These are phyloP conservation scores for Typha latifolia DNA, from an alignment of 176 grass and related monocot genomes.

Conservation along the genomic window DNA sequence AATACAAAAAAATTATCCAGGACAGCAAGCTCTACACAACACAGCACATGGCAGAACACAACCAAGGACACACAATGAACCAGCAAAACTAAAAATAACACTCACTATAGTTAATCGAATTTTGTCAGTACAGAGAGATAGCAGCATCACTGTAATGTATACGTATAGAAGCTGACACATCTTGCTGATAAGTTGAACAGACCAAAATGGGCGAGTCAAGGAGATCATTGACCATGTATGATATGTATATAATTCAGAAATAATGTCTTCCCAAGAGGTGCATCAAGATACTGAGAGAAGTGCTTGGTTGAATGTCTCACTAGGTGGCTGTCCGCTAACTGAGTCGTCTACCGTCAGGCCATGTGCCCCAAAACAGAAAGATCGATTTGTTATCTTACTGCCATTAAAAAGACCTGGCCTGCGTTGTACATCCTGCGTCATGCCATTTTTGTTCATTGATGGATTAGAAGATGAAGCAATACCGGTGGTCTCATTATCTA, in stretches of 20 bases:
- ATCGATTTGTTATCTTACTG: slow-evolving; percentile 45
- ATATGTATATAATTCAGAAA: neutral
- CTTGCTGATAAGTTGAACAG: too few relatives aligned
- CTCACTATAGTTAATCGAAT: too few relatives aligned
- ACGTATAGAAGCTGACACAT: too few relatives aligned
- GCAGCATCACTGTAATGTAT: too few relatives aligned
- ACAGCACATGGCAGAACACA: too few relatives aligned
- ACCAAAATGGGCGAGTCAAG: neutral
- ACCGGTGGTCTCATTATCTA: slow-evolving; percentile 26
- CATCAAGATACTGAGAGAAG: slow-evolving; percentile 41
- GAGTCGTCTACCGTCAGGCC: slow-evolving; percentile 50
- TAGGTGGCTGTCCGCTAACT: slow-evolving; percentile 43
- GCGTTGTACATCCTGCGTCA: slow-evolving; percentile 9
- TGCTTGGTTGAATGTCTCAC: slow-evolving; percentile 44
- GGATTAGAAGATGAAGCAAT: slow-evolving; percentile 60
- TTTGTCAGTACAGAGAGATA: too few relatives aligned
- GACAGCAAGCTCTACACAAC: too few relatives aligned
- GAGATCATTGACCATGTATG: neutral
- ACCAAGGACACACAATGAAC: too few relatives aligned
- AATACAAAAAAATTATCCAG: too few relatives aligned
- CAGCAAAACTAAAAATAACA: too few relatives aligned
- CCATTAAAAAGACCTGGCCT: slow-evolving; percentile 33
- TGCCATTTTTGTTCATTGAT: slow-evolving; percentile 16
- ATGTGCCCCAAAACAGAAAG: slow-evolving; percentile 77
- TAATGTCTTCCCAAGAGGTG: neutral